phyloP scores from a whole-genome alignment of 331 rosid genomes.

The Saraca asoca region DNA sequence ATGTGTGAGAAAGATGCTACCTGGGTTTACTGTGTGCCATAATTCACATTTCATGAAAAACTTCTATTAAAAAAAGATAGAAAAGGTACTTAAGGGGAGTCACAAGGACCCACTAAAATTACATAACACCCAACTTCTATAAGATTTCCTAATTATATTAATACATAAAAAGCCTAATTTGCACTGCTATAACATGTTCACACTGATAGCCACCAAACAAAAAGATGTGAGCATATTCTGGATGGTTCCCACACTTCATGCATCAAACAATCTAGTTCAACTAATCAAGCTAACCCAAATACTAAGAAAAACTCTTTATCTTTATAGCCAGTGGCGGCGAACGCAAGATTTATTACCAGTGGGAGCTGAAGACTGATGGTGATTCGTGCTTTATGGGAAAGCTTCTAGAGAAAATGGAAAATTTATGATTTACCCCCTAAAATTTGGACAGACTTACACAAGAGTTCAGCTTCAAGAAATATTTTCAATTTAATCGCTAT shows the following conservation, averaged over 20 bases:
- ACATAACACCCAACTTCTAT: constrained; percentile 19
- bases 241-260: constrained; percentile 28
- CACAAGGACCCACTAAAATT: constrained; percentile 35
- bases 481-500: too few species aligned
- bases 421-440: too few species aligned
- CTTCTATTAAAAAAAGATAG: too few species aligned
- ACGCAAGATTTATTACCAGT: too few species aligned
- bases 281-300: constrained; percentile 24
- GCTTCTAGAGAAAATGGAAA: too few species aligned
- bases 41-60: constrained; percentile 15
- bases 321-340: too few species aligned
- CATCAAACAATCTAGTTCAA: constrained; percentile 26
- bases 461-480: too few species aligned
- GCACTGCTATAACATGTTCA: constrained; percentile 30
- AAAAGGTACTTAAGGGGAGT: constrained; percentile 6
- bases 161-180: constrained; percentile 21
- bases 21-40: neutral
- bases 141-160: constrained; percentile 34
- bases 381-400: too few species aligned
- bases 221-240: constrained; percentile 23
- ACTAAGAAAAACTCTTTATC: too few species aligned
- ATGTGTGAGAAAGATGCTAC: too few species aligned
- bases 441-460: too few species aligned
- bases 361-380: too few species aligned
- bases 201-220: constrained; percentile 16